phyloP scores from a whole-genome alignment of 768 basidiomycete genomes.

The Pleurotus tuoliensis region DNA sequence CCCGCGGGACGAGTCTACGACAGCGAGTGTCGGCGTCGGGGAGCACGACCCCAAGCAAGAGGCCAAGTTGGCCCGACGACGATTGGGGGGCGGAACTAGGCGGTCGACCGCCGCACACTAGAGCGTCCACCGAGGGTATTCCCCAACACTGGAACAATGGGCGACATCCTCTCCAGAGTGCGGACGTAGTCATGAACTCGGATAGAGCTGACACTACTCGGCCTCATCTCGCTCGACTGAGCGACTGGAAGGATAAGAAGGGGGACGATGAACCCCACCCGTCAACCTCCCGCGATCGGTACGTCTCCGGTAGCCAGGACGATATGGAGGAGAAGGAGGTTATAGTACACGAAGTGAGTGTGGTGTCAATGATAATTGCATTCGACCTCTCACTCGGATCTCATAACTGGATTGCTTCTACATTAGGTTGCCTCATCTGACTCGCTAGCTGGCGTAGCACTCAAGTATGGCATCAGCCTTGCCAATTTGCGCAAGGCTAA shows the following conservation, averaged over 20 bases:
- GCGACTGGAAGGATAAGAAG: conserved; percentile 18
- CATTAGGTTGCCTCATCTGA: conserved; percentile 66
- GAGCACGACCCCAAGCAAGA: not conserved
- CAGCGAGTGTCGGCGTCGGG: conserved; percentile 4
- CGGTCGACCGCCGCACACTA: not conserved
- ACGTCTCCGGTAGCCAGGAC: not conserved
- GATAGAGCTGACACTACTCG: conserved; percentile 29
- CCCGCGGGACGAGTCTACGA: not conserved
- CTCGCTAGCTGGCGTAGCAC: conserved; percentile 80
- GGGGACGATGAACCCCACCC: conserved; percentile 2
- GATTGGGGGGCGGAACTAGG: not conserved
- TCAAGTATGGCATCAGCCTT: conserved; percentile 85
- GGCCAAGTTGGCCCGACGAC: not conserved
- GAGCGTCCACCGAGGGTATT: not conserved
- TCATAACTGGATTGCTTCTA: not conserved
- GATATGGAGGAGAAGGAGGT: conserved; percentile 45
- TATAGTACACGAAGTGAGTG: conserved; percentile 54
- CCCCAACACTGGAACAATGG: not conserved
- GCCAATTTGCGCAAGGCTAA: conserved; percentile 83
- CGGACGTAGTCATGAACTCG: not conserved
- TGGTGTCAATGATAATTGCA: not conserved
- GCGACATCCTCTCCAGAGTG: conserved; percentile 1
- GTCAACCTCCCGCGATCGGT: not conserved
- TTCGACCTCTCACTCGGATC: not conserved
- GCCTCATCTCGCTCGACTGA: conserved; percentile 35